A percentile compares a stretch with the other conserved stretches of the same genome.
Conservation (phyloP, 148 eudicot species). For the Heliosperma pusillum region DNA sequence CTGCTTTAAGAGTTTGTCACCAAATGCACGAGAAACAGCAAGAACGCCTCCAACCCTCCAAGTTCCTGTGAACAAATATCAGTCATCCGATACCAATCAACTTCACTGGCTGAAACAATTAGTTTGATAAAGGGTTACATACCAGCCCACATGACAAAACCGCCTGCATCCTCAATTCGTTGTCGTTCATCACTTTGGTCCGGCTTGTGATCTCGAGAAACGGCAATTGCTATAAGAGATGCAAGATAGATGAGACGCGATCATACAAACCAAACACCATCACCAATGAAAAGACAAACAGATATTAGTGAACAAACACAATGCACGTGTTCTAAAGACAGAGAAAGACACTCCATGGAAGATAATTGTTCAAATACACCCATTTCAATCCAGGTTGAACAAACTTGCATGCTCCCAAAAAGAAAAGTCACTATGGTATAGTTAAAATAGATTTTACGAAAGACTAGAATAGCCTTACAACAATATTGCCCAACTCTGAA, state of each 20-base stretch:
- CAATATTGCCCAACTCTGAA: neutral
- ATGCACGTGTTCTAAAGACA: neutral
- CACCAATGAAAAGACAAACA: neutral
- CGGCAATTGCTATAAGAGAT: slow-evolving; percentile 72
- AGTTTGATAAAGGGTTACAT: neutral
- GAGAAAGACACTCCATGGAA: neutral
- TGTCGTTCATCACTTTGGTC: slow-evolving; percentile 97
- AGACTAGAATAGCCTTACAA: neutral
- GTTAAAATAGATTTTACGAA: neutral
- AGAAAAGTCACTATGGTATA: neutral
- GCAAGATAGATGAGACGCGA: neutral
- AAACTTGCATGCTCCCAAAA: neutral
- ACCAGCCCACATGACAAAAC: slow-evolving; percentile 99
- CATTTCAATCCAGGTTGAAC: neutral
- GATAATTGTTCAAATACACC: neutral
- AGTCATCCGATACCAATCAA: slow-evolving; percentile 11
- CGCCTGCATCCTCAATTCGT: slow-evolving; percentile 95
- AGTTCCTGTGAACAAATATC: slow-evolving; percentile 49
- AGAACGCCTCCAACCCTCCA: slow-evolving; percentile 99
- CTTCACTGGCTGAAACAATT: neutral
- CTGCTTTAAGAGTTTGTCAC: slow-evolving; percentile 90
- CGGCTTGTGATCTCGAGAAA: slow-evolving; percentile 97
- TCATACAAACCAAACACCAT: neutral
- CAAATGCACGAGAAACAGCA: slow-evolving; percentile 99
- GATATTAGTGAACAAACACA: neutral